Conservation (phyloP, 139 green algal species). For the Deuterostichococcus epilithicus region DNA sequence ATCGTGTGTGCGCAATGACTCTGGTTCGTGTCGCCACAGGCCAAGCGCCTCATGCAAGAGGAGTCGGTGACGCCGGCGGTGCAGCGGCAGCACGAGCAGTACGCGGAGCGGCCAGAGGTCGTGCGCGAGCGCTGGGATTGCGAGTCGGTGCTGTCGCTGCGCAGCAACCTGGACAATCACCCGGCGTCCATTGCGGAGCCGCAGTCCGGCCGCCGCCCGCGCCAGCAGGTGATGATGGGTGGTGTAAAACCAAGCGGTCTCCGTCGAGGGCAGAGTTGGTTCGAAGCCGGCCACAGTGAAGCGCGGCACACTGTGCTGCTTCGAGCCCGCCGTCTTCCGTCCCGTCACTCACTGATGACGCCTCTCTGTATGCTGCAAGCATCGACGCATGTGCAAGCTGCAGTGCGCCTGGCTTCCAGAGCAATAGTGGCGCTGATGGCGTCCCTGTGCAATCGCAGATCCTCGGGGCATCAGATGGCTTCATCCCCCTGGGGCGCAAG, state of each 20-base stretch:
- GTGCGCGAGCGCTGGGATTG: constrained; percentile 80
- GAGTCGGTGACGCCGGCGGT: constrained; percentile 16
- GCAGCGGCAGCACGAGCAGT: not conserved
- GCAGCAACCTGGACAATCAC: constrained; percentile 81
- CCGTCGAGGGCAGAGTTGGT: no score
- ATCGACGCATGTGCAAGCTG: no score
- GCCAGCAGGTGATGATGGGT: not conserved
- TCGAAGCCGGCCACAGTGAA: no score
- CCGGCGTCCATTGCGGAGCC: constrained; percentile 61
- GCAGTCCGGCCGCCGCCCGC: constrained; percentile 12
- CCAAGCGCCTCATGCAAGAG: not conserved
- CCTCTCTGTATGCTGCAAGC: no score
- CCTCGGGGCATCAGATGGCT: not conserved
- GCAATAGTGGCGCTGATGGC: no score
- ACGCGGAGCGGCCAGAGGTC: not conserved
- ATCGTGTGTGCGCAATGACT: no score
- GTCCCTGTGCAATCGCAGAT: not conserved
- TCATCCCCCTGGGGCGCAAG: not conserved
- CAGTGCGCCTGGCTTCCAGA: no score
- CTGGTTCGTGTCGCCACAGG: no score
- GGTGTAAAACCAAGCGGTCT: no score
- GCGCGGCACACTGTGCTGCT: no score
- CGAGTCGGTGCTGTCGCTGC: constrained; percentile 76
- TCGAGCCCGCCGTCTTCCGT: no score
- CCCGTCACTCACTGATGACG: no score